Percentiles rank a stretch among this genome's conserved stretches.
Conservation (phyloP, 2,329 filamentous ascomycete genomes). For the Ophiostoma sp. region DNA sequence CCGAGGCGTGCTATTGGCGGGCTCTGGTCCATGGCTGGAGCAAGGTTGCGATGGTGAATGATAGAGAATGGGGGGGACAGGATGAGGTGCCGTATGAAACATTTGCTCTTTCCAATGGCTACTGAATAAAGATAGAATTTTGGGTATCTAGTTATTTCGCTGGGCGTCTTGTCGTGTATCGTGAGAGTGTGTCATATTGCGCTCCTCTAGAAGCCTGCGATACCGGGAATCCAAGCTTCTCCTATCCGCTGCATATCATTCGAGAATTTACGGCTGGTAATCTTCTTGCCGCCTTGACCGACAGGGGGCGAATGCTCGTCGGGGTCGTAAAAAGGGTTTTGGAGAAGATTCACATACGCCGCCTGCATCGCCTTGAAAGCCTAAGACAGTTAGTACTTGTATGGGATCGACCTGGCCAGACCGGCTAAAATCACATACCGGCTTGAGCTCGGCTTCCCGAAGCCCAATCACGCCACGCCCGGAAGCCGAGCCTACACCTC, state of each 20-base stretch:
- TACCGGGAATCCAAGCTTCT: conserved; percentile 73
- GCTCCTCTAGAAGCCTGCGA: conserved; percentile 48
- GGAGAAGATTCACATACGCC: conserved; percentile 81
- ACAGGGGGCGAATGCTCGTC: conserved; percentile 67
- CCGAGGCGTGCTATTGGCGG: conserved; percentile 46
- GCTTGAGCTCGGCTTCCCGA: conserved; percentile 79
- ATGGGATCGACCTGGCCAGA: too few species aligned
- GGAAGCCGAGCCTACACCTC: not conserved
- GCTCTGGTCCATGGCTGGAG: conserved; percentile 42
- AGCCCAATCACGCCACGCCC: conserved; percentile 50
- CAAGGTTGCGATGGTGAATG: conserved; percentile 35
- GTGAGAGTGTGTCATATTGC: not conserved
- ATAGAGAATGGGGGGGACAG: conserved; percentile 33
- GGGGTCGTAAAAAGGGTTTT: conserved; percentile 92
- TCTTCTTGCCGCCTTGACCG: conserved; percentile 57
- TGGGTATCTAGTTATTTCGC: conserved; percentile 4
- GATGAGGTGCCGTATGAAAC: conserved; percentile 39
- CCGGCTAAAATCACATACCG: conserved; percentile 43
- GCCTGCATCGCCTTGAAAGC: conserved; percentile 79
- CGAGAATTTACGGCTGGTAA: conserved; percentile 74
- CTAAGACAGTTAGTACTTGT: too few species aligned
- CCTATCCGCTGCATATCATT: conserved; percentile 82
- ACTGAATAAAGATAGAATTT: conserved; percentile 18
- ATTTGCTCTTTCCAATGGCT: conserved; percentile 33
- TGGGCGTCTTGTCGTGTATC: not conserved